Conservation (phyloP, 768 basidiomycete genomes). For the Macrolepiota fuliginosa region DNA sequence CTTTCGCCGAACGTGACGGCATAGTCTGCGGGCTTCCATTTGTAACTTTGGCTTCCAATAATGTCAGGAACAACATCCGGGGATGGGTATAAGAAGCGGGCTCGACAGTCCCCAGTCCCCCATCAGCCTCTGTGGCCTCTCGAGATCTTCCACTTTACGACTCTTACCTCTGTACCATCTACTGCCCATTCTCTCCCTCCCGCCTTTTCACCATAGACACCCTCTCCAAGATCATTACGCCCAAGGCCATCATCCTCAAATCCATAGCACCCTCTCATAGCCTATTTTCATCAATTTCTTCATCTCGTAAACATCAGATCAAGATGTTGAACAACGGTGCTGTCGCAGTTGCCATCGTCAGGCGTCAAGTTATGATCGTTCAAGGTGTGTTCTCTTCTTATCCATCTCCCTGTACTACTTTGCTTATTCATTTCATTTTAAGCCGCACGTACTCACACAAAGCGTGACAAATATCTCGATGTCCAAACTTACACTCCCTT, state of each 20-base stretch:
- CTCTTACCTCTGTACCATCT: background rate
- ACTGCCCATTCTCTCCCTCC: background rate
- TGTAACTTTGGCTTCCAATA: background rate
- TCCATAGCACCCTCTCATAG: background rate
- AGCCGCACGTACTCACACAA: conserved; percentile 58
- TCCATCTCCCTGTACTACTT: background rate
- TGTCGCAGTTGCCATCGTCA: conserved; percentile 67
- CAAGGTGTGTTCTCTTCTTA: conserved; percentile 43
- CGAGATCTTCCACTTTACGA: background rate
- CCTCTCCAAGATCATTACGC: background rate
- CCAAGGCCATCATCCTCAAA: background rate
- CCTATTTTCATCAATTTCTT: background rate
- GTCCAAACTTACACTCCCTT: conserved; percentile 66
- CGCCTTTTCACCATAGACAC: background rate
- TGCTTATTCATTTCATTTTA: background rate
- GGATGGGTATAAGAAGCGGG: background rate
- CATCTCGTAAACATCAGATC: background rate
- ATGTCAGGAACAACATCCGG: background rate
- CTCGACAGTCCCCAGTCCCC: background rate
- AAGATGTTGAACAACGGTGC: conserved; percentile 51
- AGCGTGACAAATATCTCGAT: conserved; percentile 58
- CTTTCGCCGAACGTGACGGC: background rate
- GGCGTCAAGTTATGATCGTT: conserved; percentile 65
- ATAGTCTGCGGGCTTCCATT: background rate
- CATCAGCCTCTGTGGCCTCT: background rate